Conservation (phyloP, 2,329 filamentous ascomycete species). For the Cladosporium sp. region DNA sequence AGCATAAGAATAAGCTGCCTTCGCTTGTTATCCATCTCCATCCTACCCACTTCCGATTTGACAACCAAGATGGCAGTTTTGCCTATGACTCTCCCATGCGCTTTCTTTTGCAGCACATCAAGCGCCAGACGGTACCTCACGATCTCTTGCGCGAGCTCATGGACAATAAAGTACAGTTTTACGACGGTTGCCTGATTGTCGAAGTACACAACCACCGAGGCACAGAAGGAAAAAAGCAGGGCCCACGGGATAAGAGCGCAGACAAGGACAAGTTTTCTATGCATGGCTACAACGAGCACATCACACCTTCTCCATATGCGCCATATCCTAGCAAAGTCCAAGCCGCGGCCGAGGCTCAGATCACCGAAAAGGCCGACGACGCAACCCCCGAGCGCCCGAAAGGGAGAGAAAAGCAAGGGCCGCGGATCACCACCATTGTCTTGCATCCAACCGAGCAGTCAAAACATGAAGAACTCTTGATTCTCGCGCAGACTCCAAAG, state of each 20-base stretch:
- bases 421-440: constrained; percentile 70
- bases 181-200: constrained; percentile 91
- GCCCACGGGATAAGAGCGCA: constrained; percentile 42
- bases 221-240: constrained; percentile 38
- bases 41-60: constrained; percentile 81
- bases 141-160: constrained; percentile 78
- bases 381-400: constrained; percentile 26
- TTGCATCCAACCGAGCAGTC: constrained; percentile 78
- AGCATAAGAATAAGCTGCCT: constrained; percentile 66
- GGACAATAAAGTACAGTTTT: constrained; percentile 69
- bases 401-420: constrained; percentile 33
- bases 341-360: constrained; percentile 17
- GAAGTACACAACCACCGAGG: constrained; percentile 83
- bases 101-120: constrained; percentile 71
- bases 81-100: constrained; percentile 90
- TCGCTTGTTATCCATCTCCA: constrained; percentile 85
- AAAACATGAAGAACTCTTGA: constrained; percentile 67
- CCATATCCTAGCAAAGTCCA: constrained; percentile 54
- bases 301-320: constrained; percentile 82
- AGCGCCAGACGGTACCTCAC: constrained; percentile 74
- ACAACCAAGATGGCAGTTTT: constrained; percentile 89
- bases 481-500: constrained; percentile 67
- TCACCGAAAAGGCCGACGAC: constrained; percentile 36
- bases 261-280: constrained; percentile 72
- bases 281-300: constrained; percentile 84